Evolutionary conservation across 2,329 filamentous ascomycete species (phyloP).

Genomic region (Talaromyces rugulosus): DNA sequence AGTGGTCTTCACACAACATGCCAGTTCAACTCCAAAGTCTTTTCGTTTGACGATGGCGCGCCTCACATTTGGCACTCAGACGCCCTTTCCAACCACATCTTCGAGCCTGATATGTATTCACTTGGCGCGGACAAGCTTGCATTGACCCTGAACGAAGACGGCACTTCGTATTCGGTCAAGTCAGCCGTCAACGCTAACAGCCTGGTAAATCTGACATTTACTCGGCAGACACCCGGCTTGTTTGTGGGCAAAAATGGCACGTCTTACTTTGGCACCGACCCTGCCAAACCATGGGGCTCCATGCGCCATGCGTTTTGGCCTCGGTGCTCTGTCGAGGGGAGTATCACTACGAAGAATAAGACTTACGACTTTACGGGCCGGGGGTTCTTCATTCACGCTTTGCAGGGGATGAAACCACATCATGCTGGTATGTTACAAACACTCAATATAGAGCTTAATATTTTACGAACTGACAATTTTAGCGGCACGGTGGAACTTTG

Average conservation of each 20-base stretch:
- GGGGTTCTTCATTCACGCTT: conserved; percentile 74
- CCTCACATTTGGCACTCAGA: conserved; percentile 81
- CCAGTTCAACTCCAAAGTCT: conserved; percentile 94
- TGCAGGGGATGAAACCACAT: conserved; percentile 99
- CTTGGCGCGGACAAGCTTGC: conserved; percentile 87
- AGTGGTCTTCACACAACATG: conserved; percentile 86
- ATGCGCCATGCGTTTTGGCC: conserved; percentile 97
- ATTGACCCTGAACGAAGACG: conserved; percentile 80
- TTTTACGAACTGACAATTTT: background rate
- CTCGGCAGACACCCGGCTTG: conserved; percentile 72
- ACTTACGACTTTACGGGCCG: conserved; percentile 76
- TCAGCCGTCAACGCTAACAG: conserved; percentile 76
- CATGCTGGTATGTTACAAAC: conserved; percentile 63
- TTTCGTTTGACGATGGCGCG: conserved; percentile 68
- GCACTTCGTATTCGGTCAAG: conserved; percentile 80
- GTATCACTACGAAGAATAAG: conserved; percentile 76
- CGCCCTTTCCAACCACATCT: conserved; percentile 71
- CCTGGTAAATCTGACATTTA: conserved; percentile 82
- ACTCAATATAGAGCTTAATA: background rate
- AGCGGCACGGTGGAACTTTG: conserved; percentile 88
- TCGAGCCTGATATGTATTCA: conserved; percentile 75
- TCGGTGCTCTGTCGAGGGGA: conserved; percentile 74
- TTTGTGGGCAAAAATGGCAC: conserved; percentile 79
- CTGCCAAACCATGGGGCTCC: conserved; percentile 78
- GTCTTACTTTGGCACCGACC: conserved; percentile 81